Base-by-base conservation (phyloP, 2,329 filamentous ascomycete species). In the Basipetospora chlamydospora region DNA sequence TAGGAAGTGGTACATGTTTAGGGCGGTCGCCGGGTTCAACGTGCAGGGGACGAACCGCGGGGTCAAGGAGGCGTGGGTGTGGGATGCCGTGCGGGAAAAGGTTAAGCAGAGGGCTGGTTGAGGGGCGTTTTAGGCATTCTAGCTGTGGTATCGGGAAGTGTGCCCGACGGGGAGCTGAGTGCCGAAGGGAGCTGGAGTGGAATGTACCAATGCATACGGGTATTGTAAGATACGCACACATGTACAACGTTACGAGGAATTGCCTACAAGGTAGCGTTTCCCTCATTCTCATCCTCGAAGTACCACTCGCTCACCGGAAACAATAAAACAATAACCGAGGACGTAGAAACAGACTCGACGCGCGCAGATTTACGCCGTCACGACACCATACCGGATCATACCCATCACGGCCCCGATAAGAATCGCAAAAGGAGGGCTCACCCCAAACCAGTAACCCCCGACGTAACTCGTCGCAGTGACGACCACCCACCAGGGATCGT, bases 401-500 rank as follows among this genome's bases (percentile, higher is more conserved):
- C 57, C 57, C 45, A 60, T 44, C 1, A 49, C 45, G 0, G 49
- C 55, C 1, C 57, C 57, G 2, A 54, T 21, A 5, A 55, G 5
- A 26, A 60, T 58, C 1, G 51, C 49, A 9, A 52, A 39, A 1
- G 56, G 54, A 3, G 56, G 48, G 7, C 43, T 47, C 5, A 58
- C 32, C 2, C 48, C 42, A 38, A 56, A 54, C 42, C 51, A 55
- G 15, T 45, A 43, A 1, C 56, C 48, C 2, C 55, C 54, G 3
- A 58, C 48, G 38, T 51, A 56, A 8, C 44, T 47, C 3, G 53
- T 52, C 4, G 68, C 66, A 2, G 72, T 64, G 2, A 77, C 62
- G 3, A 75, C 70, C 13, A 77, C 63, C 69, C 73, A 77, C 70
- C 72, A 77, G 1, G 73, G 70, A 41, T 77, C 73, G 26, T 62